Conservation (phyloP, 306 rosid genomes). For the Fragaria ananassa region DNA sequence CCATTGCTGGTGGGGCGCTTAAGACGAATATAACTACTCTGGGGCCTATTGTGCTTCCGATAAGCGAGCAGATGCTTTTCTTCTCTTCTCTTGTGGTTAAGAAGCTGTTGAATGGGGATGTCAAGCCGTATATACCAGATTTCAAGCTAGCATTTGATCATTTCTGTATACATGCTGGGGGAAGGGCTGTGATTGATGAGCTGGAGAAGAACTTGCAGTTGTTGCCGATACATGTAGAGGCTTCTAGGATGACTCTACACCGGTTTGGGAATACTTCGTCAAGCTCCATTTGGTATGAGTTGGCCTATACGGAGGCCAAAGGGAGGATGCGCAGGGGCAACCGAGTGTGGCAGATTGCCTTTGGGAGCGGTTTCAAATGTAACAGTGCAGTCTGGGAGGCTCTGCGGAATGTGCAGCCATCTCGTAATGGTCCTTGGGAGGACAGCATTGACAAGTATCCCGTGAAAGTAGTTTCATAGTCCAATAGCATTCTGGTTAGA, state of each 20-base stretch:
- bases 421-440: conserved; percentile 70
- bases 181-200: conserved; percentile 83
- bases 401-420: conserved; percentile 53
- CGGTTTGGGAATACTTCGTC: conserved; percentile 83
- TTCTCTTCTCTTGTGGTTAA: conserved; percentile 51
- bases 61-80: conserved; percentile 77
- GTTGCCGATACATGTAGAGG: conserved; percentile 63
- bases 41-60: conserved; percentile 76
- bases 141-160: conserved; percentile 76
- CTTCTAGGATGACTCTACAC: conserved; percentile 76
- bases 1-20: conserved; percentile 70
- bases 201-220: conserved; percentile 73
- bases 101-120: conserved; percentile 44
- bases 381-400: conserved; percentile 85
- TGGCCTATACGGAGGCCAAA: conserved; percentile 67
- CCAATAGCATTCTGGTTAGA: conserved; percentile 19
- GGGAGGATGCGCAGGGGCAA: conserved; percentile 67
- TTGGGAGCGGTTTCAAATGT: conserved; percentile 80
- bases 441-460: conserved; percentile 68
- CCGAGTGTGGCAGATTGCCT: conserved; percentile 83
- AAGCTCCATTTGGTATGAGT: conserved; percentile 80
- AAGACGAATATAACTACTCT: conserved; percentile 66
- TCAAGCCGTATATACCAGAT: conserved; percentile 74
- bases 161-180: conserved; percentile 79
- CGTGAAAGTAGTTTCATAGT: conserved; percentile 46